Evolutionary conservation across 345 rosid genomes (phyloP), one percentile per base, ranked within the genome.

Genomic region (Aquilaria sinensis): DNA sequence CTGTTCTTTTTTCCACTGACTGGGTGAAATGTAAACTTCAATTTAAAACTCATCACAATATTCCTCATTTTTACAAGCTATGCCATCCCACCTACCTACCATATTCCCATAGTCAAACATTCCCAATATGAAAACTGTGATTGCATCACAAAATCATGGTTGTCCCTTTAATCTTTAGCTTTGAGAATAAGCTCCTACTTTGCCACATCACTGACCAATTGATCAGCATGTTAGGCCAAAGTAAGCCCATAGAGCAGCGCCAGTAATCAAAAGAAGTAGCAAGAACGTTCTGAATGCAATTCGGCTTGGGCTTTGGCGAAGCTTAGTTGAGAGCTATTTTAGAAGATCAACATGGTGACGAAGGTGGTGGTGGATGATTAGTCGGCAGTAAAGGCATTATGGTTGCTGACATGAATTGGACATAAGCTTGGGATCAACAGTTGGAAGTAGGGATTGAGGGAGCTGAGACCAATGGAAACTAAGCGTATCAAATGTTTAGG

Each of bases 101-200:
- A n/a, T n/a, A n/a, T n/a, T n/a, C n/a, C n/a, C n/a, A n/a, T n/a
- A n/a, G n/a, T n/a, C n/a, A n/a, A n/a, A n/a, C n/a, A n/a, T n/a
- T n/a, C n/a, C n/a, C n/a, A n/a, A n/a, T n/a, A n/a, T n/a, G n/a
- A n/a, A n/a, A n/a, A n/a, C 76, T 75, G 54, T 87, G 92, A 49
- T 89, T 83, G 95, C 95, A 89, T 88, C 89, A 87, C 70, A 81
- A 6, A 32, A 87, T 85, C 83, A 75, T 89, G 1, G 98, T 96
- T 62, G 80, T 68, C 8, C 96, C 98, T 33, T 67, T 81, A 4
- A 92, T 73, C n/a, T 74, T 82, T 65, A 92, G 96, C 95, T 16
- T 89, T 80, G 2, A 89, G 83, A 73, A 67, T 71, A 96, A 92
- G 86, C 81, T 89, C 94, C 56, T 95, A 75, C 62, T 65, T 80